phyloP scores from a whole-genome alignment of 2,329 filamentous ascomycete genomes.

The Leptographium radiaticola region DNA sequence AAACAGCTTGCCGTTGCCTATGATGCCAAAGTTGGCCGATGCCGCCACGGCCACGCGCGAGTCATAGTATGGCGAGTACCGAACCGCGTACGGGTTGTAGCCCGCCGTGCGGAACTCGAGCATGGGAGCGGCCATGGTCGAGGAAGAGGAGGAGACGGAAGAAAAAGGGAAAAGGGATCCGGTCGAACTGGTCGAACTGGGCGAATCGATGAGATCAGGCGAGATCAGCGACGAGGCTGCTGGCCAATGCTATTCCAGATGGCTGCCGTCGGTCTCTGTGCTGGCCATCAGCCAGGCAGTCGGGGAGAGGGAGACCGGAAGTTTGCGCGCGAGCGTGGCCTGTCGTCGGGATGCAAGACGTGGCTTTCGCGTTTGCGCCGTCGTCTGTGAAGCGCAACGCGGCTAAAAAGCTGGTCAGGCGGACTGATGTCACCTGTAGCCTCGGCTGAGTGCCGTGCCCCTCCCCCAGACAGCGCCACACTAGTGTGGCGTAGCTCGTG shows the following conservation, averaged over 20 bases:
- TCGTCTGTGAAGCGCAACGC: no score
- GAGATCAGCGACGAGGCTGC: no score
- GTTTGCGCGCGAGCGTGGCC: no score
- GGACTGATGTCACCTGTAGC: no score
- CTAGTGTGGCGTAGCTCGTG: no score
- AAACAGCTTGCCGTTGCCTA: conserved; percentile 87
- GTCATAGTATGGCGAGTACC: conserved; percentile 98
- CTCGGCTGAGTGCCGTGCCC: no score
- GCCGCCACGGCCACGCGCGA: conserved; percentile 80
- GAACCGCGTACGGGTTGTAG: conserved; percentile 92
- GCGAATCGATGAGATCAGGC: not conserved
- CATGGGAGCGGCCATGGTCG: conserved; percentile 38
- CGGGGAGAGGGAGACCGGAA: not conserved
- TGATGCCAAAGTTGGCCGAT: conserved; percentile 91
- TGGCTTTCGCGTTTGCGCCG: no score
- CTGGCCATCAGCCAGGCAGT: not conserved
- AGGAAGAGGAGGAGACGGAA: not conserved
- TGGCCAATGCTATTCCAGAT: not conserved
- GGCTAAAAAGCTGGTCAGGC: no score
- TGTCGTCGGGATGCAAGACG: no score
- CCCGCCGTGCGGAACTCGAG: conserved; percentile 88
- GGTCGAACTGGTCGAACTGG: not conserved
- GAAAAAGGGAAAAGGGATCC: not conserved
- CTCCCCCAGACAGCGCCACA: no score
- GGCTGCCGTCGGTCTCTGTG: not conserved